Evolutionary conservation across 768 basidiomycete genomes (phyloP), one percentile per base, ranked within the genome.

Genomic region (Hortiboletus campestris): DNA sequence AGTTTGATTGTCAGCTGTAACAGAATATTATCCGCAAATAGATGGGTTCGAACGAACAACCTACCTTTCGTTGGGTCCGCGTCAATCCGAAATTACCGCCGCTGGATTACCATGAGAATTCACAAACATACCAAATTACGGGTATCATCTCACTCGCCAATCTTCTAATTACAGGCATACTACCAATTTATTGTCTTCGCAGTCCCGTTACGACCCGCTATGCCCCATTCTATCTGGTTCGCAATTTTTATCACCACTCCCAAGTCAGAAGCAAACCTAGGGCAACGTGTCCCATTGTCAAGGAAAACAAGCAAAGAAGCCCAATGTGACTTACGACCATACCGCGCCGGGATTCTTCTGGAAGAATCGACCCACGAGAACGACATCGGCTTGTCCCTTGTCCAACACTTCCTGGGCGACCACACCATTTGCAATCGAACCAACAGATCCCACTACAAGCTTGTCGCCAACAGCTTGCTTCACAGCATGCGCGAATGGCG

Each of bases 181-280:
- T 55, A 66, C 67, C 67, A 66, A 12, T 46, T 41, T 42, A 61
- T 1, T 43, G 44, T 55, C 38, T 58, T 55, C 17, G 7, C n/a
- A 17, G 14, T 5, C 13, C 51, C 49, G 9, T 59, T 74, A 46
- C 76, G 69, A 35, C 81, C 79, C 17, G 49, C 61, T 59, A 82
- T 82, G 1, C 68, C 75, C 83, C 84, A 85, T 45, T 74, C 73
- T 44, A 85, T 84, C 67, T 85, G 84, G 56, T 80, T 67, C 2
- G 82, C 78, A 8, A 75, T 22, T 19, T 74, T 72, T 19, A 81
- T 69, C 22, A 70, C 62, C 5, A 84, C 78, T 4, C 77, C 81
- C 29, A 86, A 64, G 39, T 84, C 80, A 20, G 83, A 80, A 2
- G 84, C 83, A 62, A 83, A 83, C 11, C 68, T 65, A 14, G 6